Conservation (phyloP, 306 rosid species). For the Gleditsia sinensis region DNA sequence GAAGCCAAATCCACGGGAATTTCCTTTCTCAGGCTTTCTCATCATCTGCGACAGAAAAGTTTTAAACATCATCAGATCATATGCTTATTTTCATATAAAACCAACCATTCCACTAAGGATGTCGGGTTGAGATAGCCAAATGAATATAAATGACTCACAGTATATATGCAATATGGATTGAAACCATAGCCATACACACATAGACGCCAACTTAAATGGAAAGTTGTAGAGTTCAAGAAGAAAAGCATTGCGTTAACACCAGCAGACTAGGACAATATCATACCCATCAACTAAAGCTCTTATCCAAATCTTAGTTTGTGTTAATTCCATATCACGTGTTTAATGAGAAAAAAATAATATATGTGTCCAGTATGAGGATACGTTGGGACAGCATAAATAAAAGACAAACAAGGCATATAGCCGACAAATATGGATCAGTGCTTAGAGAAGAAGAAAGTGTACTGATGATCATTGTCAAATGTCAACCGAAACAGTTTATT, state of each 20-base stretch:
- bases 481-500: not conserved
- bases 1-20: conserved; percentile 98
- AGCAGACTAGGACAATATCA: not conserved
- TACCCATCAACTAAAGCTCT: conserved; percentile 15
- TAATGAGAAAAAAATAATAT: not conserved
- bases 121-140: not conserved
- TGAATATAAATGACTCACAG: conserved; percentile 7
- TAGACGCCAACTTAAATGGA: conserved; percentile 17
- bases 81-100: conserved; percentile 19
- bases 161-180: no score
- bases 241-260: not conserved
- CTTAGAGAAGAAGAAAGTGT: not conserved
- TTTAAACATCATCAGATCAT: conserved; percentile 37
- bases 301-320: not conserved
- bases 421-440: conserved; percentile 17
- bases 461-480: conserved; percentile 10
- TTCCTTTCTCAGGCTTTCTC: conserved; percentile 98
- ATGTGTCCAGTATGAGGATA: not conserved
- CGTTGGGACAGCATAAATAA: not conserved
- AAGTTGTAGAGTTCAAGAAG: conserved; percentile 7
- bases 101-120: conserved; percentile 8
- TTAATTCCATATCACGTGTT: not conserved
- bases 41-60: conserved; percentile 69
- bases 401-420: not conserved
- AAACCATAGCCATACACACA: no score